These are phyloP conservation scores for Scorias spongiosa DNA, from an alignment of 2,329 filamentous ascomycete genomes.

Conservation along the genomic window DNA sequence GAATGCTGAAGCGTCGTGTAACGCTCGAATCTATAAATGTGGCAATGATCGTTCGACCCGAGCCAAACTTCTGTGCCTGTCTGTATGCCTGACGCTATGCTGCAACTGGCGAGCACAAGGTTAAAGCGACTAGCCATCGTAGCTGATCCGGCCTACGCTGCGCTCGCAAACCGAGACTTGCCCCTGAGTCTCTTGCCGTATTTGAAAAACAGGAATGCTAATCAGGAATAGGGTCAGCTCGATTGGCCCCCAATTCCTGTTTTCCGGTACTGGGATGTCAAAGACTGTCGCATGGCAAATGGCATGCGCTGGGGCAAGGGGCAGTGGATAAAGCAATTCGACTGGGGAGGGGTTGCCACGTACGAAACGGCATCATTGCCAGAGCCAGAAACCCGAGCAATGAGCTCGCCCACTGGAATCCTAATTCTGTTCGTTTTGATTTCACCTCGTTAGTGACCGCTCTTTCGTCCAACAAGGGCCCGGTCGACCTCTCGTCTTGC, in stretches of 20 bases:
- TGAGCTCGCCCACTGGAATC: conserved; percentile 36
- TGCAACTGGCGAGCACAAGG: background rate
- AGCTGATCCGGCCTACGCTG: conserved; percentile 9
- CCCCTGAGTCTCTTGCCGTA: conserved; percentile 34
- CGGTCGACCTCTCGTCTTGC: conserved; percentile 1
- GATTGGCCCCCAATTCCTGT: conserved; percentile 11
- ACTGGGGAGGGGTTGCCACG: conserved; percentile 5
- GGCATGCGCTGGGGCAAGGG: background rate
- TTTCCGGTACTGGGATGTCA: background rate
- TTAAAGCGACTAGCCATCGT: conserved; percentile 11
- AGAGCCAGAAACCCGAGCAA: conserved; percentile 32
- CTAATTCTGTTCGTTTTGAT: conserved; percentile 24
- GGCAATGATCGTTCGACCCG: background rate
- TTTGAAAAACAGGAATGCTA: conserved; percentile 33
- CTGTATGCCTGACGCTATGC: background rate
- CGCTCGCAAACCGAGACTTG: conserved; percentile 31
- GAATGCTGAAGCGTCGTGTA: conserved; percentile 6
- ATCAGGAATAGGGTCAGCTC: conserved; percentile 8
- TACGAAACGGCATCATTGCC: conserved; percentile 31
- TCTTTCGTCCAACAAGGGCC: conserved; percentile 15
- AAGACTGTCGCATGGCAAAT: no score
- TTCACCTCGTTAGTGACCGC: conserved; percentile 26
- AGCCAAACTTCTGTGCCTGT: background rate
- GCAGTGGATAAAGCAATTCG: background rate
- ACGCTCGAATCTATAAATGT: conserved; percentile 2